Evolutionary conservation across 495 filamentous ascomycete species (phyloP).

Genomic region (Cenococcum geophilum): DNA sequence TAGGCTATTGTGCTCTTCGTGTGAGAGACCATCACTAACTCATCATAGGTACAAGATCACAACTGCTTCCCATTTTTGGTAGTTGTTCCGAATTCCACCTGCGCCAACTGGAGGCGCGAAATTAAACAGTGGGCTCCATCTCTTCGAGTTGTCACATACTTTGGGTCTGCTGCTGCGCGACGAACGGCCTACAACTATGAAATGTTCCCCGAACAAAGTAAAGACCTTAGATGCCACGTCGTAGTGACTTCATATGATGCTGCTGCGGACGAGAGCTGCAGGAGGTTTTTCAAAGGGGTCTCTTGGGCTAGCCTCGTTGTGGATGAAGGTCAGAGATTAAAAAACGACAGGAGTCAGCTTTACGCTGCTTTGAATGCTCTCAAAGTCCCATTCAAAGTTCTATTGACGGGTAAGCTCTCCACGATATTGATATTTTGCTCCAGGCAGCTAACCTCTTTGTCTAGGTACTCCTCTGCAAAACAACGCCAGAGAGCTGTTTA

Average conservation of each 20-base stretch:
- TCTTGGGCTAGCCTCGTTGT: slow-evolving; percentile 87
- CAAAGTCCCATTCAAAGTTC: slow-evolving; percentile 69
- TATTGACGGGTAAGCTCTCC: slow-evolving; percentile 56
- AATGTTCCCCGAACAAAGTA: slow-evolving; percentile 62
- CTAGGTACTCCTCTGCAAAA: slow-evolving; percentile 79
- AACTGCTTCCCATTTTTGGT: slow-evolving; percentile 87
- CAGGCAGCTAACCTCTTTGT: not conserved
- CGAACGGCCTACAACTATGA: slow-evolving; percentile 68
- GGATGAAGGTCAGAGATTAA: slow-evolving; percentile 93
- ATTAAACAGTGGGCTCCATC: slow-evolving; percentile 89
- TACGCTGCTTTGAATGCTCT: slow-evolving; percentile 67
- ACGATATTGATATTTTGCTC: not conserved
- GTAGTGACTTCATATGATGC: slow-evolving; percentile 94
- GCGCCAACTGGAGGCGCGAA: slow-evolving; percentile 94
- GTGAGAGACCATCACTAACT: too few relatives aligned
- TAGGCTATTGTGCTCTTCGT: too few relatives aligned
- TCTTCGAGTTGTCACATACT: slow-evolving; percentile 84
- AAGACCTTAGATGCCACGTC: slow-evolving; percentile 72
- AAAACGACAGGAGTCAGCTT: slow-evolving; percentile 80
- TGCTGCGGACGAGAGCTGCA: slow-evolving; percentile 61
- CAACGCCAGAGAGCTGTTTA: slow-evolving; percentile 89
- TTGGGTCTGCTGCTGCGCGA: slow-evolving; percentile 65
- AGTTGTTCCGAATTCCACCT: slow-evolving; percentile 90
- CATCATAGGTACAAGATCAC: slow-evolving; percentile 50
- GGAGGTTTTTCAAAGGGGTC: slow-evolving; percentile 55